Conservation (phyloP, 73 alveolate genomes). For the Paraurostyla sp. region DNA sequence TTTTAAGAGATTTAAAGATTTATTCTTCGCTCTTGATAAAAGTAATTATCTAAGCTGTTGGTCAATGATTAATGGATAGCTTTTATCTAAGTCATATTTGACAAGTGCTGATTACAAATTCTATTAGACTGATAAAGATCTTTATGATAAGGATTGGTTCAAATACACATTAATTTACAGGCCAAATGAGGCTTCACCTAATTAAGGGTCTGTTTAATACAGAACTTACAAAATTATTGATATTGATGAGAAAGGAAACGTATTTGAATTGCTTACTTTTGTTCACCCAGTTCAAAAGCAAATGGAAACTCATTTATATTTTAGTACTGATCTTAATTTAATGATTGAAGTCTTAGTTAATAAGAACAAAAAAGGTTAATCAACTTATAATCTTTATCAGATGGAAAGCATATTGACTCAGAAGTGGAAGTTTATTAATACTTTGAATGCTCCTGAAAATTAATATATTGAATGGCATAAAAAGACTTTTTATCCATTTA, state of each 20-base stretch:
- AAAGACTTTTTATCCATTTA: slow-evolving; percentile 8
- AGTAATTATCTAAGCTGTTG: slow-evolving; percentile 37
- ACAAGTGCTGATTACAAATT: slow-evolving; percentile 6
- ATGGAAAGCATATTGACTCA: slow-evolving; percentile 4
- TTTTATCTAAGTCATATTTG: not conserved
- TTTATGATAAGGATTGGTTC: slow-evolving; percentile 57
- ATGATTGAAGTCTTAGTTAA: slow-evolving; percentile 27
- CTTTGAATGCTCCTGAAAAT: not conserved
- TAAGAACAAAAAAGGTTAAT: not conserved
- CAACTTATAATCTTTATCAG: slow-evolving; percentile 1
- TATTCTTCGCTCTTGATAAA: slow-evolving; percentile 34
- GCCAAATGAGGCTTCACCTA: slow-evolving; percentile 30
- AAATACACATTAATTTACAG: not conserved
- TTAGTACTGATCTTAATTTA: not conserved
- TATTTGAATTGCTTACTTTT: slow-evolving; percentile 1
- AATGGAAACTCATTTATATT: not conserved
- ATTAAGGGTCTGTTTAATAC: not conserved
- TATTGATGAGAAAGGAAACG: slow-evolving; percentile 28
- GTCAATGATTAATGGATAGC: slow-evolving; percentile 22
- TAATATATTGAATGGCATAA: slow-evolving; percentile 14
- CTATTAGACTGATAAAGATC: slow-evolving; percentile 20
- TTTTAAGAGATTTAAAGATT: not conserved
- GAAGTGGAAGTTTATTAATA: slow-evolving; percentile 8
- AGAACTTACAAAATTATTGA: slow-evolving; percentile 40
- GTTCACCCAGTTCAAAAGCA: not conserved